Base-by-base conservation (phyloP, 2,329 filamentous ascomycete genomes). In the Penicillium sp. region DNA sequence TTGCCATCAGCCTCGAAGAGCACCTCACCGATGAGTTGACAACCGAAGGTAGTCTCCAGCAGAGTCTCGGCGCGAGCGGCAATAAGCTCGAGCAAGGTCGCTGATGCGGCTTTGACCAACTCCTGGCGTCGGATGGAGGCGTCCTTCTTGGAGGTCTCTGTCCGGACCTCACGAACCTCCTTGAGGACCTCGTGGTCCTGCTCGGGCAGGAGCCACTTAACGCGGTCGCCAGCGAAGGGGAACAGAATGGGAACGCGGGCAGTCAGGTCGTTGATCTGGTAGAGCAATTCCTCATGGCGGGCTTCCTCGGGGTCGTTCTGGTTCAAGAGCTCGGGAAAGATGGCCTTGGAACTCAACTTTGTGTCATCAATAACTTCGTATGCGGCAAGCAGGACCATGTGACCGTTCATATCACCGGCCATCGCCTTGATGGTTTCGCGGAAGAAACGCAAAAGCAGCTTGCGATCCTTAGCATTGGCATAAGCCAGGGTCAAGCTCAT, bases 281-380 rank as follows among this genome's bases (percentile, higher is more conserved):
- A 68, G n/a, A 77, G 59, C 5, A 81, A 68, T 56, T 78, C 75
- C 45, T 80, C 73, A 35, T 78, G 64, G 35, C 75, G 73, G 20
- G 69, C 62, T 54, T 77, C 72, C 46, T 63, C 64, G 15, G 67
- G 55, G 4, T 70, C 60, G 31, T 86, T 84, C 67, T 90, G 89
- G 59, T 87, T 89, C 18, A 97, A 77, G 12, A 99, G 80, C 73
- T 97, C 93, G 0, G 90, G 82, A 74, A 96, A 91, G 61, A 99
- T 89, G 29, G 89, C 82, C 77, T 96, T 97, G 49, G 86, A 82
- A 3, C 86, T 90, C 68, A 96, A 81, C 61, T 95, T 92, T 9
- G 94, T 99, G 72, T 99, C 94, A 66, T 99, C 94, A 47, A 96
- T 86, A 47, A 96, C 87, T 67, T 97, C 94, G 70, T 92, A 92